Evolutionary conservation across 177 flowering plant genomes (phyloP).

Genomic region (Vitis hybrid): DNA sequence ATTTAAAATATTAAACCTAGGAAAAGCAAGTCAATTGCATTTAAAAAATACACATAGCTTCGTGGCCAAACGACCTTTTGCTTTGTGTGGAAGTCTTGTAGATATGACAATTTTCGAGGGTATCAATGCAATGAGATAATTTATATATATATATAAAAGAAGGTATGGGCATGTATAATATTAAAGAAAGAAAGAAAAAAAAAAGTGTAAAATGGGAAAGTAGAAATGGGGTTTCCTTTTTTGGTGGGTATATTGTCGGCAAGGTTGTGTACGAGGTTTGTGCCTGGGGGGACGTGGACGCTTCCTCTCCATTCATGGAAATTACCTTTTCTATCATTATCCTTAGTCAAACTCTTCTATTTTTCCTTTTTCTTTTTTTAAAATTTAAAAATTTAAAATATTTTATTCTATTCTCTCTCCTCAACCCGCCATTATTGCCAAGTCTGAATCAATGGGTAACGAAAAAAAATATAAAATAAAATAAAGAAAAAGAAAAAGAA

Average conservation of each 20-base stretch:
- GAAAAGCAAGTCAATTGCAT: too few relatives aligned
- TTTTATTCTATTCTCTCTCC: slow-evolving; percentile 7
- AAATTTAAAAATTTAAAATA: not conserved
- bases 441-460: too few relatives aligned
- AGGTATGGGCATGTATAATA: not conserved
- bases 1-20: too few relatives aligned
- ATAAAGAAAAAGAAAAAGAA: too few relatives aligned
- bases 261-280: slow-evolving; percentile 42
- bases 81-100: too few relatives aligned
- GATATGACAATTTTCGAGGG: too few relatives aligned
- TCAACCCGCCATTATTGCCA: slow-evolving; percentile 13
- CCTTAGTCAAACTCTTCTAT: slow-evolving; percentile 12
- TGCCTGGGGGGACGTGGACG: slow-evolving; percentile 41
- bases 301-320: slow-evolving; percentile 32
- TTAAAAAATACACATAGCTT: too few relatives aligned
- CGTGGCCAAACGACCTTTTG: too few relatives aligned
- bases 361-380: not conserved
- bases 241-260: slow-evolving; percentile 28
- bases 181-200: not conserved
- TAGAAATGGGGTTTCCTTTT: slow-evolving; percentile 12
- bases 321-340: slow-evolving; percentile 8
- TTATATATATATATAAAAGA: too few relatives aligned
- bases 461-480: too few relatives aligned
- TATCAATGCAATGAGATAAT: too few relatives aligned
- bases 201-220: not conserved